Base-by-base conservation (phyloP, 2,329 filamentous ascomycete genomes). In the Trichoderma brevicompactum region DNA sequence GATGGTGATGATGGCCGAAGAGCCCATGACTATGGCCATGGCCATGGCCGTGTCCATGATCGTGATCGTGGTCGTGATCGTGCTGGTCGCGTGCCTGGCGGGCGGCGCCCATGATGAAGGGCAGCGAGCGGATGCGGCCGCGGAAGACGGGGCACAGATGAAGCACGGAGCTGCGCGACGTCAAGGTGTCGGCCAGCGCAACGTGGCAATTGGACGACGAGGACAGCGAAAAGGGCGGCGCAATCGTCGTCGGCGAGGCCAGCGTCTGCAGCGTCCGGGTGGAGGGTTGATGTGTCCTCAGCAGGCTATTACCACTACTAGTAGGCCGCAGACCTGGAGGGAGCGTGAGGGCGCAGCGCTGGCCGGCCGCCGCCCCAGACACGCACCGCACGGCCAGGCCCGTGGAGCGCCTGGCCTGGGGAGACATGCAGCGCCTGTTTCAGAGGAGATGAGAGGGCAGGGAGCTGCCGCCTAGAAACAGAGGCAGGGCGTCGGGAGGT, bases 41-140 rank as follows among this genome's bases (percentile, higher is more conserved):
- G 63, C 66, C 63, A 40, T 70, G 67, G 59, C 69, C 68, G 56
- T 95, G 92, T 78, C 99, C 94, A 70, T 91, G 90, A 78, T 96
- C 92, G 77, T 95, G 91, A 69, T 87, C 85, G 40, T 78, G 78
- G 69, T 88, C 84, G 68, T 76, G 66, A 32, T 72, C 69, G 58
- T 65, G 65, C 71, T 77, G 68, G 60, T 75, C 72, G 60, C 74
- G 72, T 64, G 75, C 76, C 69, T 77, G 76, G 59, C 75, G 72
- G 44, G 71, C 69, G 68, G 72, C 70, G 65, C 72, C 72, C 71
- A 77, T 75, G 67, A 74, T 66, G 61, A 65, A 65, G 55, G 70
- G 68, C 15, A 70, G 67, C 15, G 68, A 67, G 52, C 69, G 69
- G 43, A 70, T 65, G 61, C 69, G 69, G 46, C 67, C 56, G 56